phyloP scores from a whole-genome alignment of 2,329 filamentous ascomycete species.

The Pyrenophora graminea region DNA sequence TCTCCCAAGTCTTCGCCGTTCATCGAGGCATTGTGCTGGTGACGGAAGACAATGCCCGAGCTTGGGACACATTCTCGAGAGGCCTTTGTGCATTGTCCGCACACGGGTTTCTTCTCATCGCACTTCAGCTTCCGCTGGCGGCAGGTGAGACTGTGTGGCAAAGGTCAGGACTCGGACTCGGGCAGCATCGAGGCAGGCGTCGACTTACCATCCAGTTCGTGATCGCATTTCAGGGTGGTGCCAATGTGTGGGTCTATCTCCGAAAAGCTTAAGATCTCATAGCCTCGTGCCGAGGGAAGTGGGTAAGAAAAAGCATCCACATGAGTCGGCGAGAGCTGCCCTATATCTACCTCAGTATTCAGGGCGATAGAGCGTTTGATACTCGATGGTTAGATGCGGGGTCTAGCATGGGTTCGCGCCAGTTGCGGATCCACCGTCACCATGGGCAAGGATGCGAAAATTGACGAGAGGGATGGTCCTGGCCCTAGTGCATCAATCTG shows the following conservation, averaged over 20 bases:
- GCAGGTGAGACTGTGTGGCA: constrained; percentile 52
- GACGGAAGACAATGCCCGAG: constrained; percentile 67
- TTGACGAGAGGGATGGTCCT: constrained; percentile 30
- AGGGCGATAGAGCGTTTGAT: constrained; percentile 28
- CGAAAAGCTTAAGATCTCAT: constrained; percentile 16
- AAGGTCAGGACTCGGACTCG: constrained; percentile 11
- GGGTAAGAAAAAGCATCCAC: constrained; percentile 27
- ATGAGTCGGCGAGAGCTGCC: constrained; percentile 30
- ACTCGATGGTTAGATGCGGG: constrained; percentile 39
- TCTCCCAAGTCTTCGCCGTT: constrained; percentile 55
- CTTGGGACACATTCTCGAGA: constrained; percentile 64
- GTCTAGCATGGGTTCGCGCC: constrained; percentile 42
- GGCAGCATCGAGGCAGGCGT: constrained; percentile 1
- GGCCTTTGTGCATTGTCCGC: constrained; percentile 65
- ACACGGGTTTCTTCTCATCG: constrained; percentile 64
- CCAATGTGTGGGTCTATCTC: constrained; percentile 20
- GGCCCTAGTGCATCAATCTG: constrained; percentile 35
- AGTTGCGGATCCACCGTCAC: constrained; percentile 36
- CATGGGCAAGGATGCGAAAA: constrained; percentile 28
- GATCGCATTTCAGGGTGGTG: constrained; percentile 40
- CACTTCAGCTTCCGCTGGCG: constrained; percentile 67
- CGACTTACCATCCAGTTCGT: constrained; percentile 47
- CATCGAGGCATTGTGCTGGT: constrained; percentile 72
- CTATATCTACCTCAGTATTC: constrained; percentile 40
- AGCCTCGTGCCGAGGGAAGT: constrained; percentile 28